Evolutionary conservation across 306 rosid species (phyloP).

Genomic region (Quercus mongolica): DNA sequence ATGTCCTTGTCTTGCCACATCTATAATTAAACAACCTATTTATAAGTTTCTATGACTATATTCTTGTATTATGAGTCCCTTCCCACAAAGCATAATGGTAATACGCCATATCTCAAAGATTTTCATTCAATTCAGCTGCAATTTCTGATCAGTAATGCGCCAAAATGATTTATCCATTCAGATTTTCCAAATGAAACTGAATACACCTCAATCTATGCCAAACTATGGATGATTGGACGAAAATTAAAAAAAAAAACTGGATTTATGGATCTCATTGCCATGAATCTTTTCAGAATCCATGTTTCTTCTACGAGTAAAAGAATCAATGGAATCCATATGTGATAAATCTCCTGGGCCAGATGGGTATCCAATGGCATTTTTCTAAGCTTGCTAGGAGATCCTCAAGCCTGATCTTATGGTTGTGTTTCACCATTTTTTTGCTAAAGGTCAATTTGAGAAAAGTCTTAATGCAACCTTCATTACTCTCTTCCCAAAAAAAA

Average conservation of each 20-base stretch:
- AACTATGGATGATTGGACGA: neutral
- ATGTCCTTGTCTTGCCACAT: neutral
- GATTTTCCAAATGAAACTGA: neutral
- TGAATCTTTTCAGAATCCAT: neutral
- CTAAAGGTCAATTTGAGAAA: too few relatives aligned
- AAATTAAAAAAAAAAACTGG: neutral
- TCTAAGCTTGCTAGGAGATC: too few relatives aligned
- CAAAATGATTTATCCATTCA: neutral
- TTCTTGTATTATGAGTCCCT: neutral
- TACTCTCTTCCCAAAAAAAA: too few relatives aligned
- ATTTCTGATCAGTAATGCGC: too few relatives aligned
- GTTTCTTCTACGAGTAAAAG: neutral
- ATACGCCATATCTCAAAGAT: too few relatives aligned
- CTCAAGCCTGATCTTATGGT: too few relatives aligned
- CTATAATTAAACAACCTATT: neutral
- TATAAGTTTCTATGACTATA: neutral
- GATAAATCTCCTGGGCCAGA: neutral
- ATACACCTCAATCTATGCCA: neutral
- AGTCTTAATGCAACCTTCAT: too few relatives aligned
- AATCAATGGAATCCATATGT: neutral
- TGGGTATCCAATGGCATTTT: too few relatives aligned
- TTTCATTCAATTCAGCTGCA: too few relatives aligned
- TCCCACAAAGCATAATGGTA: too few relatives aligned
- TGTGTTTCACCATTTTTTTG: too few relatives aligned
- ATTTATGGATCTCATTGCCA: neutral